These are phyloP conservation scores for Pyricularia sp. DNA, from an alignment of 2,329 filamentous ascomycete species.

Conservation along the genomic window DNA sequence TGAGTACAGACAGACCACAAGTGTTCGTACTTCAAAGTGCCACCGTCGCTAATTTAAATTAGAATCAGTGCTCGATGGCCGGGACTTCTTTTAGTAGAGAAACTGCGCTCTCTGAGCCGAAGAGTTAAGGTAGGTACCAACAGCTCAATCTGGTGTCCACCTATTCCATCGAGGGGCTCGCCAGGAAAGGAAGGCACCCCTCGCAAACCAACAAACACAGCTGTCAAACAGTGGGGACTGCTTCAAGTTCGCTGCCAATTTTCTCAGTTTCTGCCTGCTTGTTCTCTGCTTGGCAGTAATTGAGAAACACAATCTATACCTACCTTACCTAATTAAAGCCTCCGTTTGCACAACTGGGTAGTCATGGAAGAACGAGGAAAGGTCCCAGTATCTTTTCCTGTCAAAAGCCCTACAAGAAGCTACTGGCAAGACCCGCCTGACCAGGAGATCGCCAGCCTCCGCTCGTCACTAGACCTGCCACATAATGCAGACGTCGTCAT, in stretches of 20 bases:
- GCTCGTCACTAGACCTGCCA: constrained; percentile 36
- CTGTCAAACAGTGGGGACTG: background rate
- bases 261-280: background rate
- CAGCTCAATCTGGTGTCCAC: background rate
- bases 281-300: background rate
- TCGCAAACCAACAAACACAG: background rate
- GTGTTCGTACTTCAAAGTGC: no score
- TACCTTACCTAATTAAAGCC: no score
- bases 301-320: background rate
- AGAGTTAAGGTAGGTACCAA: background rate
- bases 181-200: background rate
- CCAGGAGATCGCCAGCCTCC: constrained; percentile 33
- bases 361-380: constrained; percentile 23
- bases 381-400: constrained; percentile 32
- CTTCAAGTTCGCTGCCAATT: background rate
- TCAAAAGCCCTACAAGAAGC: constrained; percentile 36
- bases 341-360: no score
- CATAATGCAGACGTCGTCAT: constrained; percentile 43
- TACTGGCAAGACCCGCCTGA: constrained; percentile 49
- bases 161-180: background rate
- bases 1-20: no score
- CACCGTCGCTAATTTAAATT: no score
- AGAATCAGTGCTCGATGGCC: no score
- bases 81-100: background rate
- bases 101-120: background rate